Percentiles rank a stretch among this genome's conserved stretches.
Evolutionary conservation across 2,329 filamentous ascomycete genomes (phyloP).

Genomic region (Ascochyta pisi): DNA sequence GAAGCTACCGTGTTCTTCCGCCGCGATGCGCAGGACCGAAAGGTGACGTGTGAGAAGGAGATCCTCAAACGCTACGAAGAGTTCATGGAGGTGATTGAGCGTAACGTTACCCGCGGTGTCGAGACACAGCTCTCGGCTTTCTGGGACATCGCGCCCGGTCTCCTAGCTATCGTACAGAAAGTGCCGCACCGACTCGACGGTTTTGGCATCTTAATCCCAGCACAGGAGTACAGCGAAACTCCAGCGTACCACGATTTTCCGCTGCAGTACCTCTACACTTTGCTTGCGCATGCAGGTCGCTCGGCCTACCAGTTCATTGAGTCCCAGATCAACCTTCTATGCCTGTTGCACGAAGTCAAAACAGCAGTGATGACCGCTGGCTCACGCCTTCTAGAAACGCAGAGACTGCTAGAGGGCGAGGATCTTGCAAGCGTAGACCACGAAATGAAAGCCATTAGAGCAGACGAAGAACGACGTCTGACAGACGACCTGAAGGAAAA

Average conservation of each 20-base stretch:
- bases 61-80: conserved; percentile 75
- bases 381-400: conserved; percentile 70
- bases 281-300: conserved; percentile 87
- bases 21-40: conserved; percentile 76
- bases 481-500: conserved; percentile 93
- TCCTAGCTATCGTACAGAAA: conserved; percentile 79
- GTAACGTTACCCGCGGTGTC: conserved; percentile 85
- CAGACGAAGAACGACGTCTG: conserved; percentile 72
- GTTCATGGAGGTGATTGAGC: conserved; percentile 80
- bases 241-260: conserved; percentile 81
- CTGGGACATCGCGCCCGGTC: conserved; percentile 93
- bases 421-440: conserved; percentile 50
- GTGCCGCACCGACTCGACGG: conserved; percentile 67
- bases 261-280: conserved; percentile 85
- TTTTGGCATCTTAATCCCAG: conserved; percentile 79
- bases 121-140: conserved; percentile 92
- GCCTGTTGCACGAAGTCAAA: conserved; percentile 88
- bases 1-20: conserved; percentile 83
- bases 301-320: conserved; percentile 97
- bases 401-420: conserved; percentile 57
- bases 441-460: conserved; percentile 64
- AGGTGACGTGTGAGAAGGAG: conserved; percentile 73
- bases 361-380: conserved; percentile 76
- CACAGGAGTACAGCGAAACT: conserved; percentile 83
- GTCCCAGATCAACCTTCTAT: conserved; percentile 88